Percentiles rank a stretch among this genome's conserved stretches.
Conservation (phyloP, 2,329 filamentous ascomycete genomes). For the Botrytis elliptica region DNA sequence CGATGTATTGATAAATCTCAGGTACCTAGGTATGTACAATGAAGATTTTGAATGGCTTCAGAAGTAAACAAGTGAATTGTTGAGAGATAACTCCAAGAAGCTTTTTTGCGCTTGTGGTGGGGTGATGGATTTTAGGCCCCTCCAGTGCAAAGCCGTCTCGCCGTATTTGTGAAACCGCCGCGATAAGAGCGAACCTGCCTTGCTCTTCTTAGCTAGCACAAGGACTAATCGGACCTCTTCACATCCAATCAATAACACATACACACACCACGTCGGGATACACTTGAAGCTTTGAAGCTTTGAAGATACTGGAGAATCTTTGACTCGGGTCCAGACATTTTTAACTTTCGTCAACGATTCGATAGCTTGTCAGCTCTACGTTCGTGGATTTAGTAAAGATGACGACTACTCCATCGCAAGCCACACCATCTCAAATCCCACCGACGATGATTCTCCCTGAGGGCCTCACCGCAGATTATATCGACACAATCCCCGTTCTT, state of each 20-base stretch:
- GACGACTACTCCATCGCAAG: slow-evolving; percentile 27
- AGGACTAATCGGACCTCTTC: slow-evolving; percentile 1
- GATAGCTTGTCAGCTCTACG: slow-evolving; percentile 18
- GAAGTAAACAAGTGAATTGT: slow-evolving; percentile 6
- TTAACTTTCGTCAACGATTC: slow-evolving; percentile 2
- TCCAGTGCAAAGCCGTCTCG: slow-evolving; percentile 21
- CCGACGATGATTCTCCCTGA: slow-evolving; percentile 46
- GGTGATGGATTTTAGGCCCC: slow-evolving; percentile 26
- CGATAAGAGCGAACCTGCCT: slow-evolving; percentile 24
- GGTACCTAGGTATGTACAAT: slow-evolving; percentile 2
- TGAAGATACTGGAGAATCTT: background rate
- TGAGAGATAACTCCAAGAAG: slow-evolving; percentile 20
- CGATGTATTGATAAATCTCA: no score
- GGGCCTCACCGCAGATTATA: slow-evolving; percentile 74
- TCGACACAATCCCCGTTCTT: slow-evolving; percentile 83
- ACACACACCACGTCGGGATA: slow-evolving; percentile 22
- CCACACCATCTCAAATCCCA: slow-evolving; percentile 38
- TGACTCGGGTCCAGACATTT: slow-evolving; percentile 6
- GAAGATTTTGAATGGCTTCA: slow-evolving; percentile 5
- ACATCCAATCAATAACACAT: slow-evolving; percentile 18
- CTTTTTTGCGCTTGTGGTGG: slow-evolving; percentile 14
- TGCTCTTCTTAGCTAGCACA: slow-evolving; percentile 13
- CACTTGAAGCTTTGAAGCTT: background rate
- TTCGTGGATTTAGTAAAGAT: slow-evolving; percentile 24
- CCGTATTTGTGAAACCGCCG: slow-evolving; percentile 17